phyloP scores from a whole-genome alignment of 2,329 filamentous ascomycete species.

The Hypocreales sp. region DNA sequence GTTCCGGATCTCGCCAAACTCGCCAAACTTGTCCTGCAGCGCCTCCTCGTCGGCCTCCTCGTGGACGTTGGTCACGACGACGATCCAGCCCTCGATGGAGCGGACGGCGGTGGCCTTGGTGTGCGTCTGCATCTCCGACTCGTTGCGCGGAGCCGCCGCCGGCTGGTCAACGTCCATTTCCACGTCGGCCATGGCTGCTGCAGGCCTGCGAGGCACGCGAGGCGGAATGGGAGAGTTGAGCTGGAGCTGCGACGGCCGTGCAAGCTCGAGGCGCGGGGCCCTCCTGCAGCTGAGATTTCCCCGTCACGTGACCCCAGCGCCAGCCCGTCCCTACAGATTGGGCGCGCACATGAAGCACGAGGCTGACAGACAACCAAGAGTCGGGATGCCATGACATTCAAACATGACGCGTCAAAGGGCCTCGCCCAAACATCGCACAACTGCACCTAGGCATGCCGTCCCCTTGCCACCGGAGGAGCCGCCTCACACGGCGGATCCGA shows the following conservation, averaged over 20 bases:
- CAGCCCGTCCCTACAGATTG: too few species aligned
- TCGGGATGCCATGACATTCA: not conserved
- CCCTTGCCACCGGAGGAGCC: too few species aligned
- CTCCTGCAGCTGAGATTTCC: too few species aligned
- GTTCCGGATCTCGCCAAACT: slow-evolving; percentile 80
- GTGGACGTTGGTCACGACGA: slow-evolving; percentile 75
- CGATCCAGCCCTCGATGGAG: slow-evolving; percentile 81
- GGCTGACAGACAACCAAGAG: not conserved
- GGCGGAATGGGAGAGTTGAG: too few species aligned
- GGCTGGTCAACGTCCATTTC: slow-evolving; percentile 43
- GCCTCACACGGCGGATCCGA: too few species aligned
- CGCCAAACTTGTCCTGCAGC: slow-evolving; percentile 65
- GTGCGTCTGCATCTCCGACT: slow-evolving; percentile 55
- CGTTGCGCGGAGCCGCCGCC: slow-evolving; percentile 27
- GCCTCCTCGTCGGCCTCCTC: slow-evolving; percentile 78
- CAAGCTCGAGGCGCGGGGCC: too few species aligned
- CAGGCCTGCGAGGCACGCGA: too few species aligned
- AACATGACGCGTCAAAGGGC: not conserved
- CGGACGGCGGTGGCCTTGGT: slow-evolving; percentile 66
- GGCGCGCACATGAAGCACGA: not conserved
- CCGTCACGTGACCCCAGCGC: too few species aligned
- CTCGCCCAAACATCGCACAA: too few species aligned
- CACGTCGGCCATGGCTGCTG: slow-evolving; percentile 31
- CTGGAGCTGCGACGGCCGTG: too few species aligned
- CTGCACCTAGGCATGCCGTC: too few species aligned